phyloP scores from a whole-genome alignment of 2,329 filamentous ascomycete genomes.

The Pyricularia sp. region DNA sequence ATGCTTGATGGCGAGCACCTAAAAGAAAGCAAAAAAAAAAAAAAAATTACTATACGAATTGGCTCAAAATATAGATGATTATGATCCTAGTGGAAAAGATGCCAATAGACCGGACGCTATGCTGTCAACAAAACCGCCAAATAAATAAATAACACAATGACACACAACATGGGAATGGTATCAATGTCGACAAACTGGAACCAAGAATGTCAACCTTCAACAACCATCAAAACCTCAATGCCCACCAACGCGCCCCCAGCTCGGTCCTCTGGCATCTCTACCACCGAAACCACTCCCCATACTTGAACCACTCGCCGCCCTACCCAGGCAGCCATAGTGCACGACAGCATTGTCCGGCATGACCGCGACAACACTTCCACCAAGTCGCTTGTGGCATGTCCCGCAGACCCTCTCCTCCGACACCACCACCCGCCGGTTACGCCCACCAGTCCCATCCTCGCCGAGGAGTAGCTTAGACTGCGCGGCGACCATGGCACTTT shows the following conservation, averaged over 20 bases:
- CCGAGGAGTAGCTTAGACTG: slow-evolving; percentile 65
- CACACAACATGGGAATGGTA: not conserved
- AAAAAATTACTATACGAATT: not conserved
- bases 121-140: not conserved
- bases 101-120: not conserved
- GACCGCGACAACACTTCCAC: slow-evolving; percentile 81
- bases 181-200: not conserved
- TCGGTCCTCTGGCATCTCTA: slow-evolving; percentile 1
- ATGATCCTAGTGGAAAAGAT: not conserved
- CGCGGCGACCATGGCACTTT: slow-evolving; percentile 64
- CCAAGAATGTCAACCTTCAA: not conserved
- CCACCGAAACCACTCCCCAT: slow-evolving; percentile 8
- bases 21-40: not conserved
- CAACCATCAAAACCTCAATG: not conserved
- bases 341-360: slow-evolving; percentile 72
- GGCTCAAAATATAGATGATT: not conserved
- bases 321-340: slow-evolving; percentile 62
- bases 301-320: slow-evolving; percentile 26
- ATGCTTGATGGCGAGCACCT: slow-evolving; percentile 24
- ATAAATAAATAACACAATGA: not conserved
- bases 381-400: slow-evolving; percentile 86
- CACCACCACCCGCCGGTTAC: slow-evolving; percentile 60
- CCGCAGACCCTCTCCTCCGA: slow-evolving; percentile 81
- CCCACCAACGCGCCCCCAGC: slow-evolving; percentile 13
- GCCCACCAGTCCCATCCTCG: slow-evolving; percentile 37